Evolutionary conservation across 2,329 filamentous ascomycete species (phyloP).

Genomic region (Bipolaris bicolor): DNA sequence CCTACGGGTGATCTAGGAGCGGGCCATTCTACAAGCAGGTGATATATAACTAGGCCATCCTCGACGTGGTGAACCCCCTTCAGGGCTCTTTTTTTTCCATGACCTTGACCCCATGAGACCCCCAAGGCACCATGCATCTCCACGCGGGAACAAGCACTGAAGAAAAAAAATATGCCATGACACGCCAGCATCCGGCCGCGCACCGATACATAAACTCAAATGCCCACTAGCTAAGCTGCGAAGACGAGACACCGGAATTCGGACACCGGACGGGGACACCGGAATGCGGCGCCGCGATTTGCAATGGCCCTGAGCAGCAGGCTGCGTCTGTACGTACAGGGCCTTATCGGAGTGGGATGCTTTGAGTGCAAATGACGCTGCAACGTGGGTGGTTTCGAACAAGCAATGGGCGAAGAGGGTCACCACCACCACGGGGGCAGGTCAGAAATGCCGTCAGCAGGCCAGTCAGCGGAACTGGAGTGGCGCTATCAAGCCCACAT

Average conservation of each 20-base stretch:
- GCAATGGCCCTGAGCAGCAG: slow-evolving; percentile 30
- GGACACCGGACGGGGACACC: slow-evolving; percentile 3
- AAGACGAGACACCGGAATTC: slow-evolving; percentile 13
- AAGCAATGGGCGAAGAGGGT: slow-evolving; percentile 26
- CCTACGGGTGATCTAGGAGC: slow-evolving; percentile 36
- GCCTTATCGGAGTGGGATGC: slow-evolving; percentile 39
- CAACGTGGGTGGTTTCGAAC: slow-evolving; percentile 34
- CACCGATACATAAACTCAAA: slow-evolving; percentile 17
- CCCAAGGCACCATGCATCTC: slow-evolving; percentile 24
- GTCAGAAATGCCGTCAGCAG: slow-evolving; percentile 19
- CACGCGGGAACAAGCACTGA: slow-evolving; percentile 23
- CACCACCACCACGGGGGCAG: slow-evolving; percentile 10
- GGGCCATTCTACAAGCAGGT: slow-evolving; percentile 19
- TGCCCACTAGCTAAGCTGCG: slow-evolving; percentile 23
- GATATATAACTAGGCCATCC: slow-evolving; percentile 36
- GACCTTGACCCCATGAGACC: slow-evolving; percentile 27
- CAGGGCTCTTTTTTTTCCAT: slow-evolving; percentile 21
- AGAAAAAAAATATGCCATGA: slow-evolving; percentile 15
- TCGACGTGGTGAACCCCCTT: slow-evolving; percentile 15
- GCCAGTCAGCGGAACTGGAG: slow-evolving; percentile 14
- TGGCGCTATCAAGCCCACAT: slow-evolving; percentile 11
- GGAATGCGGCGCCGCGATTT: slow-evolving; percentile 31
- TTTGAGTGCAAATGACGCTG: slow-evolving; percentile 27
- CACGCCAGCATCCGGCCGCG: slow-evolving; percentile 35
- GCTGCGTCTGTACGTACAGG: slow-evolving; percentile 13